Evolutionary conservation across 163 green algal genomes (phyloP).

Genomic region (Picocystis sp.): DNA sequence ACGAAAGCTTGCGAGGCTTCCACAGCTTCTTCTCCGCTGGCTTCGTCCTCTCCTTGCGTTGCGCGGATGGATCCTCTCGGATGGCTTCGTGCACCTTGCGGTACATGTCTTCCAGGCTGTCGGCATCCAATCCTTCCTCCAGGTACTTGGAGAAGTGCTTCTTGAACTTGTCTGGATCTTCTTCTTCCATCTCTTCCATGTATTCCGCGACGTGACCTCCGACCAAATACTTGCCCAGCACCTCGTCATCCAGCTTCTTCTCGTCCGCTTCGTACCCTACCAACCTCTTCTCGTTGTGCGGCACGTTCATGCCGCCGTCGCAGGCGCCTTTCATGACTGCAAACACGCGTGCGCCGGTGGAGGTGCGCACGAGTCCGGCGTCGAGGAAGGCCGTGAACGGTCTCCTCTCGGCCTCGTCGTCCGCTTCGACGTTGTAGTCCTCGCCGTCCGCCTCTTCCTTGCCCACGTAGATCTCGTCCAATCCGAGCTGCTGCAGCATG

Average conservation of each 20-base stretch:
- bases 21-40: slow-evolving; percentile 53
- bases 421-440: slow-evolving; percentile 90
- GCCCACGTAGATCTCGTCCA: slow-evolving; percentile 79
- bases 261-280: slow-evolving; percentile 71
- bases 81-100: slow-evolving; percentile 75
- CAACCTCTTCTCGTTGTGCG: slow-evolving; percentile 97
- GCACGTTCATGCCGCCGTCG: slow-evolving; percentile 93
- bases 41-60: slow-evolving; percentile 56
- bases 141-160: slow-evolving; percentile 83
- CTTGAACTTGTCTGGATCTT: slow-evolving; percentile 1
- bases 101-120: slow-evolving; percentile 83
- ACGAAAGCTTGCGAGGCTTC: slow-evolving; percentile 70
- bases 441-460: slow-evolving; percentile 71
- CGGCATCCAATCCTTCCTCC: slow-evolving; percentile 61
- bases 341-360: slow-evolving; percentile 85
- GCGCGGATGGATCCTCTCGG: slow-evolving; percentile 52
- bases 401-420: slow-evolving; percentile 54
- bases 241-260: slow-evolving; percentile 85
- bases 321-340: slow-evolving; percentile 68
- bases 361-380: slow-evolving; percentile 86
- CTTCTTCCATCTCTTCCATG: slow-evolving; percentile 42
- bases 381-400: slow-evolving; percentile 84
- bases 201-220: slow-evolving; percentile 90
- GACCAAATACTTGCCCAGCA: slow-evolving; percentile 89
- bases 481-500: slow-evolving; percentile 77